phyloP scores from a whole-genome alignment of 306 rosid species.

The Amphicarpaea edgeworthii region DNA sequence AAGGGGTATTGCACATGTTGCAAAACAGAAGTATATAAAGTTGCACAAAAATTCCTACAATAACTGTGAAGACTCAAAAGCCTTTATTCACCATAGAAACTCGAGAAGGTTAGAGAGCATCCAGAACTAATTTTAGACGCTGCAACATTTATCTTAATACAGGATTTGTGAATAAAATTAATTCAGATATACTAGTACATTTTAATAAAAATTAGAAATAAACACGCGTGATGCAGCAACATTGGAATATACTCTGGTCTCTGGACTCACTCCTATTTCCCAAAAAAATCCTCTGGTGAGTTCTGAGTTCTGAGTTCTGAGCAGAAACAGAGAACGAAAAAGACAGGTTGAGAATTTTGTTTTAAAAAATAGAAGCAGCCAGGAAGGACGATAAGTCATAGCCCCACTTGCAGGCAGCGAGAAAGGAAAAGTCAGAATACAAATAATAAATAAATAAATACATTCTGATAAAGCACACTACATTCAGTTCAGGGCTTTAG shows the following conservation, averaged over 20 bases:
- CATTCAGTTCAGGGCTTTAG: no score
- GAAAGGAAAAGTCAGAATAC: constrained; percentile 7
- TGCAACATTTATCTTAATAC: no score
- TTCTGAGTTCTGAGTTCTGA: constrained; percentile 20
- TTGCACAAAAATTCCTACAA: no score
- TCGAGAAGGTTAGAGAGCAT: no score
- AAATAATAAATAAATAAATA: neutral
- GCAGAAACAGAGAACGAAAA: constrained; percentile 30
- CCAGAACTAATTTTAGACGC: no score
- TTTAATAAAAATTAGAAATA: neutral
- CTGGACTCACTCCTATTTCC: neutral
- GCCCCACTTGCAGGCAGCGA: constrained; percentile 21
- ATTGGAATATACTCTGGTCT: constrained; percentile 1
- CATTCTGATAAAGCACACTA: constrained; percentile 17
- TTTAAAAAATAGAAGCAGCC: neutral
- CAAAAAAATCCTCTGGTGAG: constrained; percentile 10
- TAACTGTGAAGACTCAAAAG: no score
- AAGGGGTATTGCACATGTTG: neutral
- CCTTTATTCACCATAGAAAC: no score
- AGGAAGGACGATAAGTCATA: neutral
- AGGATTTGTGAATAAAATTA: no score
- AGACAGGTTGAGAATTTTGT: neutral
- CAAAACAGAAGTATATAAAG: no score
- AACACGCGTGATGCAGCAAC: neutral
- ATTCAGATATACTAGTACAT: no score